phyloP scores from a whole-genome alignment of 2,329 filamentous ascomycete genomes.

The Stachybotrys elegans region DNA sequence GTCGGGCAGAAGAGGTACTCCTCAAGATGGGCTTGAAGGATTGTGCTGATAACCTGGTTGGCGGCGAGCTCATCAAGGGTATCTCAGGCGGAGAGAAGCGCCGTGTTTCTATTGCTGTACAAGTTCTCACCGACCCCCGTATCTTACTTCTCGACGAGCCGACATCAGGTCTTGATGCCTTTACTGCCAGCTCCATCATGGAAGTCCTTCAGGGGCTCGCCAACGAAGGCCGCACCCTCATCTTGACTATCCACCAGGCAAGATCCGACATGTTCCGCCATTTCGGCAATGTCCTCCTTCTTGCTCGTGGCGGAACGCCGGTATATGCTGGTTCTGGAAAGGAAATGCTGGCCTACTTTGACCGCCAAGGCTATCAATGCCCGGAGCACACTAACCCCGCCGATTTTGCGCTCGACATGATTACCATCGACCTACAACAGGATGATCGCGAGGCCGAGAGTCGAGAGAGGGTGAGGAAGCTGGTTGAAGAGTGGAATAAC shows the following conservation, averaged over 20 bases:
- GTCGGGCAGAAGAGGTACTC: constrained; percentile 65
- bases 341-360: constrained; percentile 63
- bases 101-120: constrained; percentile 71
- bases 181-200: constrained; percentile 72
- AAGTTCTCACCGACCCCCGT: constrained; percentile 70
- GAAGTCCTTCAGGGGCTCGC: constrained; percentile 67
- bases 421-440: constrained; percentile 70
- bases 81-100: constrained; percentile 78
- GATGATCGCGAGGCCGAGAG: constrained; percentile 57
- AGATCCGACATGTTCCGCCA: constrained; percentile 66
- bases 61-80: constrained; percentile 67
- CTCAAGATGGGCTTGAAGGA: constrained; percentile 74
- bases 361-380: constrained; percentile 55
- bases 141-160: constrained; percentile 72
- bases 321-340: constrained; percentile 61
- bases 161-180: constrained; percentile 70
- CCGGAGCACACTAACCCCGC: constrained; percentile 69
- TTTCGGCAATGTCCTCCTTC: constrained; percentile 66
- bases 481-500: constrained; percentile 55
- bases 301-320: constrained; percentile 64
- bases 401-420: constrained; percentile 72
- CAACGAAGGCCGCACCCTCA: constrained; percentile 66
- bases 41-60: constrained; percentile 70
- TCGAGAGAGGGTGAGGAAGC: constrained; percentile 52
- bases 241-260: constrained; percentile 75